Evolutionary conservation across 345 rosid genomes (phyloP).

Genomic region (Acer saccharum): DNA sequence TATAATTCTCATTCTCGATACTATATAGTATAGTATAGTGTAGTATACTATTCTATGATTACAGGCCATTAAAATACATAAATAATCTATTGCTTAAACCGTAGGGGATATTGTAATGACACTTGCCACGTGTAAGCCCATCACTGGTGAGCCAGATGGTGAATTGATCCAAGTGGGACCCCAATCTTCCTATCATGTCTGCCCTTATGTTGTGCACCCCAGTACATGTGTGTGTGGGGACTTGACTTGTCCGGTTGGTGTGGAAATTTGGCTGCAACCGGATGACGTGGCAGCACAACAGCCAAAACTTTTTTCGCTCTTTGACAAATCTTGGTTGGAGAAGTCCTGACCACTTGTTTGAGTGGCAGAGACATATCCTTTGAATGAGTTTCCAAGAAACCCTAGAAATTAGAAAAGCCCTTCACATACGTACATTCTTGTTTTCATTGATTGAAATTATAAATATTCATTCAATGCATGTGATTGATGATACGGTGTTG

Average conservation of each 20-base stretch:
- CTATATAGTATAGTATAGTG: too few species aligned
- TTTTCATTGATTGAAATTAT: too few species aligned
- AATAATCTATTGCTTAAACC: too few species aligned
- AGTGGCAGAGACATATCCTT: constrained; percentile 20
- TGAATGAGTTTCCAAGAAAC: not conserved
- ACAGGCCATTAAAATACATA: too few species aligned
- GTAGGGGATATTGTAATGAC: not conserved
- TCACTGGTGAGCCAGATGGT: not conserved
- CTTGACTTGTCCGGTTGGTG: not conserved
- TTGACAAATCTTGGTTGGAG: constrained; percentile 14
- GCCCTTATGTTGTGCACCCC: not conserved
- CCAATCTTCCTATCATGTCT: not conserved
- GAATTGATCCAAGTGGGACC: not conserved
- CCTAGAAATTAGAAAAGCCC: not conserved
- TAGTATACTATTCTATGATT: too few species aligned
- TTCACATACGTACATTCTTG: not conserved
- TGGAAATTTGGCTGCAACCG: not conserved
- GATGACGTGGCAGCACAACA: constrained; percentile 31
- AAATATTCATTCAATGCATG: not conserved
- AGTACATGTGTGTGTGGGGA: not conserved
- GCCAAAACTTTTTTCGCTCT: constrained; percentile 27
- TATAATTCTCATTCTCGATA: not conserved
- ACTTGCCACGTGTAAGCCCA: not conserved
- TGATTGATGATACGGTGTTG: not conserved
- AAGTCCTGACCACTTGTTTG: constrained; percentile 36